Evolutionary conservation across 2,329 filamentous ascomycete species (phyloP).

Genomic region (Venturia aucupariae): DNA sequence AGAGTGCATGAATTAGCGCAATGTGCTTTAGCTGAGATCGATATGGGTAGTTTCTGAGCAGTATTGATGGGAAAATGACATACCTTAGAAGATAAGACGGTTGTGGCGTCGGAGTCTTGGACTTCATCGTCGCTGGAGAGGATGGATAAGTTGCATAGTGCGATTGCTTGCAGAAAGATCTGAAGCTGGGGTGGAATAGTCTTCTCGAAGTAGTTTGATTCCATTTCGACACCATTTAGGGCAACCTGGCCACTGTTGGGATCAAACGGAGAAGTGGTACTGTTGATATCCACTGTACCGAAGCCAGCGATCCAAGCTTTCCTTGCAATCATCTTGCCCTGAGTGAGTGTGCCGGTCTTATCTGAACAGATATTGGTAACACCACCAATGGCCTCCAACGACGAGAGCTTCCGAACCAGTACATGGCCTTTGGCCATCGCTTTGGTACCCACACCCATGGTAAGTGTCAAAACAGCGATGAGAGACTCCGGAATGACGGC

Average conservation of each 20-base stretch:
- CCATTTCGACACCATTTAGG: conserved; percentile 23
- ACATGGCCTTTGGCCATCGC: conserved; percentile 33
- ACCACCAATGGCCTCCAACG: conserved; percentile 32
- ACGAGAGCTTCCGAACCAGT: conserved; percentile 30
- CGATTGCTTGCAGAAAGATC: conserved; percentile 28
- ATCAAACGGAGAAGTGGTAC: conserved; percentile 47
- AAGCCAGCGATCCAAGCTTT: conserved; percentile 29
- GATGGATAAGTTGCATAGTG: conserved; percentile 32
- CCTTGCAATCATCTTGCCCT: conserved; percentile 32
- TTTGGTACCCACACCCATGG: conserved; percentile 42
- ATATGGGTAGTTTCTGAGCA: neutral
- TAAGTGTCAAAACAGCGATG: conserved; percentile 59
- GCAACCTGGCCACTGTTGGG: conserved; percentile 26
- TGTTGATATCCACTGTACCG: conserved; percentile 45
- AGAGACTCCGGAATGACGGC: conserved; percentile 43
- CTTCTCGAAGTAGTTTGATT: conserved; percentile 20
- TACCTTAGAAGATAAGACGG: neutral
- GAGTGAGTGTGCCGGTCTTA: conserved; percentile 32
- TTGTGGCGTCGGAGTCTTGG: neutral
- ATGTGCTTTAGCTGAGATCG: neutral
- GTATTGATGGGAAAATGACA: neutral
- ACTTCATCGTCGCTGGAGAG: conserved; percentile 17
- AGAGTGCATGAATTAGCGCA: neutral
- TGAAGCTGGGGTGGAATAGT: conserved; percentile 19
- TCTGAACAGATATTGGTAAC: conserved; percentile 35